Evolutionary conservation across 2,329 filamentous ascomycete species (phyloP).

Genomic region (Penicillium capsulatum): DNA sequence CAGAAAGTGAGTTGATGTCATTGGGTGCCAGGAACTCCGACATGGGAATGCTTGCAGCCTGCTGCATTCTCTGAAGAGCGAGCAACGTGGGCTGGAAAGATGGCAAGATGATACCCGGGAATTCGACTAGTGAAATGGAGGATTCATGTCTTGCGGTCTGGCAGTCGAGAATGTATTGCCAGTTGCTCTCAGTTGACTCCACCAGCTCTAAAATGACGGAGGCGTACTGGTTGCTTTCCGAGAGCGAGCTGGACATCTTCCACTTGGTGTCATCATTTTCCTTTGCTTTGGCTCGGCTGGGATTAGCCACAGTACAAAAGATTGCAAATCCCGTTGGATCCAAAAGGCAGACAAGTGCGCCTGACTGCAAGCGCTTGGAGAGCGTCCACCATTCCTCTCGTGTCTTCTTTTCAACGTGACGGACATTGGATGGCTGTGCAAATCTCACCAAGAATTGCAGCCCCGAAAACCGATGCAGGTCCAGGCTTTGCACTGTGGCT

Average conservation of each 20-base stretch:
- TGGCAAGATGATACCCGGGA: constrained; percentile 56
- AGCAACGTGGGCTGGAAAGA: constrained; percentile 56
- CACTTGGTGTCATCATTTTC: background rate
- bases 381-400: constrained; percentile 28
- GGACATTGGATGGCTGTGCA: constrained; percentile 21
- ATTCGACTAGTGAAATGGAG: constrained; percentile 51
- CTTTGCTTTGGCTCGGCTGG: background rate
- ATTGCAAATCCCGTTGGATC: constrained; percentile 16
- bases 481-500: constrained; percentile 5
- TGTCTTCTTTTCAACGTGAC: constrained; percentile 3
- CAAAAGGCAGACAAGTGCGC: constrained; percentile 29
- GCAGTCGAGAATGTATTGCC: constrained; percentile 18
- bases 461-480: constrained; percentile 17
- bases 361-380: constrained; percentile 29
- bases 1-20: constrained; percentile 5
- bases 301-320: constrained; percentile 24
- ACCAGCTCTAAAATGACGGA: constrained; percentile 29
- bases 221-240: constrained; percentile 24
- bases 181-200: constrained; percentile 23
- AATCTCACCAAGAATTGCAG: constrained; percentile 23
- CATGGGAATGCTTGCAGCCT: constrained; percentile 47
- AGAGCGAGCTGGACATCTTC: constrained; percentile 18
- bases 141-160: background rate
- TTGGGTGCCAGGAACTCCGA: constrained; percentile 39
- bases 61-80: constrained; percentile 53